A percentile compares a stretch with the other conserved stretches of the same genome.
These are phyloP conservation scores for Coleophoma eucalyptorum DNA, from an alignment of 2,329 filamentous ascomycete genomes.

Conservation along the genomic window DNA sequence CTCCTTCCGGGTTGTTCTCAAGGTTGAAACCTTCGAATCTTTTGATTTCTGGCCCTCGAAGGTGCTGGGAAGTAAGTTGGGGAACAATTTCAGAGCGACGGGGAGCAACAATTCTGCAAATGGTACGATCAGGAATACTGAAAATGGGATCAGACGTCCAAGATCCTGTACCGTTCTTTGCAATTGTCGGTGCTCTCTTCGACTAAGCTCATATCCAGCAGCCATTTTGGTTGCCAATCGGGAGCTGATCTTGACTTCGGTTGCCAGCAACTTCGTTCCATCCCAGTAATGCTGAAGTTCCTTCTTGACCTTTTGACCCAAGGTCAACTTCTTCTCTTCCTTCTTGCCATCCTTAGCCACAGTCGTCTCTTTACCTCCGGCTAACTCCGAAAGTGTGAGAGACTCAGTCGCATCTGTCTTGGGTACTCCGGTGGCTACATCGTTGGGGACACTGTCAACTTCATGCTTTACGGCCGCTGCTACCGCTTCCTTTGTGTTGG, in stretches of 20 bases:
- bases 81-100: slow-evolving; percentile 89
- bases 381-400: slow-evolving; percentile 52
- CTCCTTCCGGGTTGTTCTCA: slow-evolving; percentile 86
- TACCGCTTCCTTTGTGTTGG: slow-evolving; percentile 19
- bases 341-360: slow-evolving; percentile 62
- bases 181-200: slow-evolving; percentile 89
- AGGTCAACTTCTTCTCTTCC: slow-evolving; percentile 79
- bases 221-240: slow-evolving; percentile 95
- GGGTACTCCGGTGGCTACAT: slow-evolving; percentile 22
- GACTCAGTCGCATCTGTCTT: slow-evolving; percentile 27
- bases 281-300: slow-evolving; percentile 97
- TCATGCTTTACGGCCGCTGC: slow-evolving; percentile 19
- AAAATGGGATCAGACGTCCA: slow-evolving; percentile 89
- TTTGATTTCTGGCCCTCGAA: slow-evolving; percentile 91
- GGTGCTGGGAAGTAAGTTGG: slow-evolving; percentile 94
- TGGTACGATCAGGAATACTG: slow-evolving; percentile 93
- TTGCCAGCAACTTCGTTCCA: slow-evolving; percentile 88
- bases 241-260: slow-evolving; percentile 90
- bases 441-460: slow-evolving; percentile 17
- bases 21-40: slow-evolving; percentile 77
- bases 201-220: slow-evolving; percentile 91
- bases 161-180: slow-evolving; percentile 92
- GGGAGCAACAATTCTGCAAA: slow-evolving; percentile 93
- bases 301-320: slow-evolving; percentile 93
- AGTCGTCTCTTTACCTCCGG: slow-evolving; percentile 57